Evolutionary conservation across 2,329 filamentous ascomycete genomes (phyloP), one percentile per base, ranked within the genome.

Genomic region (Sporothrix brunneoviolacea): DNA sequence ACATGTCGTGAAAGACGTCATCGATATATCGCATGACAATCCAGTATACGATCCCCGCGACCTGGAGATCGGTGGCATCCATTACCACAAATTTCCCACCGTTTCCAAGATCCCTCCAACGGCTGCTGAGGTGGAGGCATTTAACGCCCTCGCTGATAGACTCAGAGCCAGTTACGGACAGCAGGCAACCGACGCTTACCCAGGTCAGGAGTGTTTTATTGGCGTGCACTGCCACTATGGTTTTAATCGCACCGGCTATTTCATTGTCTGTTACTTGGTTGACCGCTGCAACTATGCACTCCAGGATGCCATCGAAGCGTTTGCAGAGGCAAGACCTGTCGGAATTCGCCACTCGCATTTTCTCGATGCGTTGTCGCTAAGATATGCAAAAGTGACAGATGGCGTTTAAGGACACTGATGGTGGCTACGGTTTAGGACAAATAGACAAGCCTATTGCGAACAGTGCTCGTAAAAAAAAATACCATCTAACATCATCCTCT

Each of bases 201-300:
- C 9, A 4, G n/a, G 12, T 4, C 16, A 39, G 15, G 15, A 27
- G 35, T n/a, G 22, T 32, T 22, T 84, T 42, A 79, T 95, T 46
- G 91, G 85, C 3, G 88, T 95, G 0, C 91, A 97, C 64, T 97
- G 91, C 61, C 91, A 97, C 62, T 96, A 96, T 60, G 91, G 91
- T 0, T 96, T 94, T 70, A 96, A 97, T 64, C 80, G 91, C 19
- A 96, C 91, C 0, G 91, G 91, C 0, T 95, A 91, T 65, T 87
- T 96, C 62, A 81, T 97, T 45, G 85, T 88, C 28, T 89, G 84
- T 61, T 97, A 96, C 62, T 72, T 97, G n/a, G 84, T 96, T 13
- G 90, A 96, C 69, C 75, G 82, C 41, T 79, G 86, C 58, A 83
- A 80, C 0, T 91, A 80, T 60, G 72, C 71, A 19, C 79, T 95